Conservation (phyloP, 768 basidiomycete species). For the Naganishia vaughanmartiniae region DNA sequence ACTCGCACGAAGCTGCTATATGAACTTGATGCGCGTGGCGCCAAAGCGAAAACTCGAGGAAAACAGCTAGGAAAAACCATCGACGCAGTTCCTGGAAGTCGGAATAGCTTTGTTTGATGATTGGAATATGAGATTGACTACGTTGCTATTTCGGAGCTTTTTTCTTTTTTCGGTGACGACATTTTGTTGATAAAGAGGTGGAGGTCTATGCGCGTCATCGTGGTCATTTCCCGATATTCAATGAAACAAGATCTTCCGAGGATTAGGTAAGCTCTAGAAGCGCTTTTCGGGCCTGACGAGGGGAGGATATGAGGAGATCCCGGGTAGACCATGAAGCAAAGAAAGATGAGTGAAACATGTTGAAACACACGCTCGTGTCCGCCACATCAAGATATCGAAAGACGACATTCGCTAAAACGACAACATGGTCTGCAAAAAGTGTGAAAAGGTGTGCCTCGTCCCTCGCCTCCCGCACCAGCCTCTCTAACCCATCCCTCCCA, state of each 20-base stretch:
- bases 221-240: not conserved
- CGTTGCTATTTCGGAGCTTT: no score
- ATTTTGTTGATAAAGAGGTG: not conserved
- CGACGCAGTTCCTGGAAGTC: not conserved
- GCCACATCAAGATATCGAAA: not conserved
- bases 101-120: no score
- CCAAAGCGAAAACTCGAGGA: not conserved
- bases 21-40: no score
- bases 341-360: not conserved
- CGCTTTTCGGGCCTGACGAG: no score
- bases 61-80: not conserved
- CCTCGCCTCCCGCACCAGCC: not conserved
- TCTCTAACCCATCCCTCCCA: not conserved
- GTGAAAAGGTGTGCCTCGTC: slow-evolving; percentile 45
- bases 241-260: no score
- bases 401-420: not conserved
- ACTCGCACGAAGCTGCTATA: not conserved
- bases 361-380: not conserved
- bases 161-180: not conserved
- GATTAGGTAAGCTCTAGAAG: no score
- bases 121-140: no score
- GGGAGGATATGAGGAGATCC: not conserved
- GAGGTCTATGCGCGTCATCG: not conserved
- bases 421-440: slow-evolving; percentile 53
- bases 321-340: not conserved